These are phyloP conservation scores for Aspergillus nomiae DNA, from an alignment of 2,329 filamentous ascomycete genomes.

Conservation along the genomic window DNA sequence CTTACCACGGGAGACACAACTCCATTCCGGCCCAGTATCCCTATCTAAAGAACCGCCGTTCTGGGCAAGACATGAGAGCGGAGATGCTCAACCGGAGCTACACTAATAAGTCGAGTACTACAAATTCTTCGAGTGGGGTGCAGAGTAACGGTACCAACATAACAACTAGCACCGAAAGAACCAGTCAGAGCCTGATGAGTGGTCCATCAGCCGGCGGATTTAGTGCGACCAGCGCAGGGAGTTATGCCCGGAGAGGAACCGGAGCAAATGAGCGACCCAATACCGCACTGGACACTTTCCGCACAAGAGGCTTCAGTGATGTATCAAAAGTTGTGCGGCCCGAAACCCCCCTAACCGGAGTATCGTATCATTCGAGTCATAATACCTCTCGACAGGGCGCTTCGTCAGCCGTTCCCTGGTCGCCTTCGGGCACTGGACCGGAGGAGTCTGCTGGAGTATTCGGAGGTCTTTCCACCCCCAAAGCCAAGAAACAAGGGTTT, in stretches of 20 bases:
- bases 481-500: slow-evolving; percentile 82
- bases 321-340: slow-evolving; percentile 43
- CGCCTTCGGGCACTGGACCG: slow-evolving; percentile 43
- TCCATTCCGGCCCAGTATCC: slow-evolving; percentile 44
- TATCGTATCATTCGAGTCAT: slow-evolving; percentile 92
- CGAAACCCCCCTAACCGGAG: slow-evolving; percentile 65
- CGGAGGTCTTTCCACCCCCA: slow-evolving; percentile 74
- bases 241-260: slow-evolving; percentile 74
- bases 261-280: slow-evolving; percentile 43
- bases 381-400: slow-evolving; percentile 59
- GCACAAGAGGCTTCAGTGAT: slow-evolving; percentile 42
- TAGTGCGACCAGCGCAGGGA: slow-evolving; percentile 93
- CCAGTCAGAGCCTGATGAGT: slow-evolving; percentile 88
- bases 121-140: slow-evolving; percentile 72
- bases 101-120: slow-evolving; percentile 84
- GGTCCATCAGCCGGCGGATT: slow-evolving; percentile 86
- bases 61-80: slow-evolving; percentile 73
- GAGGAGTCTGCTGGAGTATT: slow-evolving; percentile 70
- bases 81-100: slow-evolving; percentile 74
- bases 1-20: slow-evolving; percentile 44
- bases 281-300: slow-evolving; percentile 45
- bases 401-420: slow-evolving; percentile 67
- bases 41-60: slow-evolving; percentile 44
- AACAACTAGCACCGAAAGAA: slow-evolving; percentile 73
- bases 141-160: slow-evolving; percentile 67